Conservation (phyloP, 768 basidiomycete genomes). For the Lactifluus piperatus region DNA sequence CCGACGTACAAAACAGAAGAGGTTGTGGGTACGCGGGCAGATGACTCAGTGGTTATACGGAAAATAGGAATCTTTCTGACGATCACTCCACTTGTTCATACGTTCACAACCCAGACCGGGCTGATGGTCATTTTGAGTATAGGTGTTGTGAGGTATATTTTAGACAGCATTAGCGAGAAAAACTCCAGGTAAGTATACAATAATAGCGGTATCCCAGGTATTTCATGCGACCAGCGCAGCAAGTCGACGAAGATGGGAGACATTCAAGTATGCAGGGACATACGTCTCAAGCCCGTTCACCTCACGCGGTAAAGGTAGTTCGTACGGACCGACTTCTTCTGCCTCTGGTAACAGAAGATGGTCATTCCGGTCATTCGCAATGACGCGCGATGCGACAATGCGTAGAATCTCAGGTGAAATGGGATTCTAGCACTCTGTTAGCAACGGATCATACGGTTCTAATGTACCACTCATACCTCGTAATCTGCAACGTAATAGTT, state of each 20-base stretch:
- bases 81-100: not conserved
- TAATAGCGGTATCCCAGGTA: not conserved
- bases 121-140: not conserved
- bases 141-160: conserved; percentile 11
- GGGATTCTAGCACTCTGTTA: conserved; percentile 54
- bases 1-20: not conserved
- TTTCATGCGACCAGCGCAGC: conserved; percentile 74
- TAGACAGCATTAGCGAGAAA: conserved; percentile 9
- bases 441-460: not conserved
- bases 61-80: not conserved
- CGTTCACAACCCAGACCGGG: not conserved
- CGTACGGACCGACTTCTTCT: conserved; percentile 94
- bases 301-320: conserved; percentile 87
- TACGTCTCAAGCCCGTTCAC: conserved; percentile 96
- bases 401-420: conserved; percentile 96
- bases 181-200: conserved; percentile 11
- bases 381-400: conserved; percentile 91
- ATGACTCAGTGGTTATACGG: not conserved
- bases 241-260: conserved; percentile 79
- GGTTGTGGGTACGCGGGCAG: not conserved
- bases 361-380: conserved; percentile 94
- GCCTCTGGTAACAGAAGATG: conserved; percentile 94
- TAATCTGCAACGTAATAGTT: conserved; percentile 99
- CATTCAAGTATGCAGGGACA: conserved; percentile 85
- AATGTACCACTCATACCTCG: conserved; percentile 48